Evolutionary conservation across 768 basidiomycete species (phyloP).

Genomic region (Mycena polygramma): DNA sequence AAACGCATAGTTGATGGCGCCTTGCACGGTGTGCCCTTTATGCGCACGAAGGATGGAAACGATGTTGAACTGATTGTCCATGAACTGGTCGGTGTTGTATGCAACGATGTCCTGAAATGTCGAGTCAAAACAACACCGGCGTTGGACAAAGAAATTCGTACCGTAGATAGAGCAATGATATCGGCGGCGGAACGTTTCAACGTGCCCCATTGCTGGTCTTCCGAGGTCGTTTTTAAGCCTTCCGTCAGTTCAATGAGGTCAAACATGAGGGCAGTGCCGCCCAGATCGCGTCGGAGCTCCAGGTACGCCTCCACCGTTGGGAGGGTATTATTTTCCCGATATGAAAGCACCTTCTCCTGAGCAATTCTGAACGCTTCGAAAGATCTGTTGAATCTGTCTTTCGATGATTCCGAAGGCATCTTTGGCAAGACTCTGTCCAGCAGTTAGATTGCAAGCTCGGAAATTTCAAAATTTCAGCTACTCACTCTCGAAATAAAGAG

Average conservation of each 20-base stretch:
- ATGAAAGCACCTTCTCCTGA: constrained; percentile 44
- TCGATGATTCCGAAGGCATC: constrained; percentile 53
- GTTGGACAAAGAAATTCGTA: constrained; percentile 43
- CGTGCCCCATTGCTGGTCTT: constrained; percentile 42
- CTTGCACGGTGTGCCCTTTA: constrained; percentile 60
- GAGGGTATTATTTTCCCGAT: constrained; percentile 42
- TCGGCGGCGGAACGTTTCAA: constrained; percentile 60
- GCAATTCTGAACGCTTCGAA: constrained; percentile 52
- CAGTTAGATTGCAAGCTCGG: constrained; percentile 4
- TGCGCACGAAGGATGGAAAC: constrained; percentile 63
- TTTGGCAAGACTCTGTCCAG: constrained; percentile 54
- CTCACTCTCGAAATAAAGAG: constrained; percentile 53
- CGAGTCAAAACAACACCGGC: constrained; percentile 23
- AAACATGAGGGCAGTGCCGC: constrained; percentile 64
- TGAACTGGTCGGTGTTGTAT: constrained; percentile 61
- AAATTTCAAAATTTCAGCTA: not conserved
- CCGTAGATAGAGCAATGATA: constrained; percentile 67
- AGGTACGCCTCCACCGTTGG: constrained; percentile 63
- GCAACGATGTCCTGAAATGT: constrained; percentile 70
- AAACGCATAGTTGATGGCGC: constrained; percentile 59
- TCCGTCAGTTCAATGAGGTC: constrained; percentile 65
- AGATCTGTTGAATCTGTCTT: constrained; percentile 55
- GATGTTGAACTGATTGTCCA: constrained; percentile 57
- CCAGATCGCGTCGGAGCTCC: constrained; percentile 59
- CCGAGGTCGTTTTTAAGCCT: constrained; percentile 21